phyloP scores from a whole-genome alignment of 805 yeast genomes.

The Pachysolen tannophilus region DNA sequence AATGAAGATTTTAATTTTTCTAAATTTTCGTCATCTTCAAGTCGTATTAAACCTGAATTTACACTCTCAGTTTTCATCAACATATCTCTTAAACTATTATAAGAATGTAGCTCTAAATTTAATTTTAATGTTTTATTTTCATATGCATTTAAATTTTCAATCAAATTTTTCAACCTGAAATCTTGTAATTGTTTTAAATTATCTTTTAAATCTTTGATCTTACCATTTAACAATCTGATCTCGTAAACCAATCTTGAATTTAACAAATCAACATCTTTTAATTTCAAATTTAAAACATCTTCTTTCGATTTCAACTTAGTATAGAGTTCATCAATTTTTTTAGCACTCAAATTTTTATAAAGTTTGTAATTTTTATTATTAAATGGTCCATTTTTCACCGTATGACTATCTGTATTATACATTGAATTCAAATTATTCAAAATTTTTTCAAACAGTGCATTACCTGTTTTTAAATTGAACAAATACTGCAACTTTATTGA shows the following conservation, averaged over 20 bases:
- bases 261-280: conserved; percentile 43
- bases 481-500: conserved; percentile 13
- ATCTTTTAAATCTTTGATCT: conserved; percentile 63
- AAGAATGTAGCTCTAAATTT: too few relatives aligned
- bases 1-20: too few relatives aligned
- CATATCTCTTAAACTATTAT: too few relatives aligned
- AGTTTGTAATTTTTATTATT: conserved; percentile 5
- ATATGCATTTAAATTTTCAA: conserved; percentile 23
- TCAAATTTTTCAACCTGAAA: conserved; percentile 36
- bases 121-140: conserved; percentile 14
- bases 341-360: conserved; percentile 12
- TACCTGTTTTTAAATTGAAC: conserved; percentile 13
- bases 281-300: conserved; percentile 28
- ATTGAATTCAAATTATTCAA: conserved; percentile 12
- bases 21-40: too few relatives aligned
- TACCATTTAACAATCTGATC: conserved; percentile 45
- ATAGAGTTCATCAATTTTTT: conserved; percentile 15
- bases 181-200: conserved; percentile 28
- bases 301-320: conserved; percentile 14
- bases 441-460: conserved; percentile 11
- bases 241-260: conserved; percentile 62
- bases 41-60: too few relatives aligned
- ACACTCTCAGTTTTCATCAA: too few relatives aligned
- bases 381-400: conserved; percentile 16
- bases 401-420: conserved; percentile 17